Percentiles rank a stretch among this genome's conserved stretches.
Conservation (phyloP, 345 rosid genomes). For the Luvunga scandens region DNA sequence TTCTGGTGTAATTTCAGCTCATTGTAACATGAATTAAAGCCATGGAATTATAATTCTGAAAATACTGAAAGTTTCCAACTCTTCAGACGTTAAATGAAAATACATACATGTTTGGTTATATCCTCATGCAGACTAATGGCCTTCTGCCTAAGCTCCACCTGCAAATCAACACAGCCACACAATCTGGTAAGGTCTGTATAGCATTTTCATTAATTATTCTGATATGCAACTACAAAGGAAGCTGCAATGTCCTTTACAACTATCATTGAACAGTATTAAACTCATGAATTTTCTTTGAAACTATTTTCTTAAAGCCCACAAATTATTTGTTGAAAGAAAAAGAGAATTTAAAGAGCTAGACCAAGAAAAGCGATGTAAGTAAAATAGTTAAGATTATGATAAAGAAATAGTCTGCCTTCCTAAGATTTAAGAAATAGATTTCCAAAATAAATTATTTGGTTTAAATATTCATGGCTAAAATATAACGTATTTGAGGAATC, state of each 20-base stretch:
- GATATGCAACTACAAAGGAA: neutral
- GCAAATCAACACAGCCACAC: constrained; percentile 14
- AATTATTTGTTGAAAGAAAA: neutral
- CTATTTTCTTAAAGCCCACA: neutral
- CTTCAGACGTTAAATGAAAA: neutral
- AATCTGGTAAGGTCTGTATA: constrained; percentile 8
- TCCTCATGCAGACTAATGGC: constrained; percentile 48
- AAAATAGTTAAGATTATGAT: neutral
- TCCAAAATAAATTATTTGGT: neutral
- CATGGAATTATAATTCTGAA: neutral
- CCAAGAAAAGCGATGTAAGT: neutral
- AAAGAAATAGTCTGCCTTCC: neutral
- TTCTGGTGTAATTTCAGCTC: neutral
- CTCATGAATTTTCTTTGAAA: neutral
- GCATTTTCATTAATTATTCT: neutral
- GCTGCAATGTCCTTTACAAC: no score
- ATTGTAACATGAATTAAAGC: neutral
- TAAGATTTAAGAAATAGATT: neutral
- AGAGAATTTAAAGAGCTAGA: neutral
- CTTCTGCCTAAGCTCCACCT: constrained; percentile 49
- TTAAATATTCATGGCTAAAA: neutral
- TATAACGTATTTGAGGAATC: neutral
- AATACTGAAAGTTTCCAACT: neutral
- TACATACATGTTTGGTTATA: constrained; percentile 46
- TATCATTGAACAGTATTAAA: neutral